phyloP scores from a whole-genome alignment of 345 rosid species.

The Moricandia arvensis region DNA sequence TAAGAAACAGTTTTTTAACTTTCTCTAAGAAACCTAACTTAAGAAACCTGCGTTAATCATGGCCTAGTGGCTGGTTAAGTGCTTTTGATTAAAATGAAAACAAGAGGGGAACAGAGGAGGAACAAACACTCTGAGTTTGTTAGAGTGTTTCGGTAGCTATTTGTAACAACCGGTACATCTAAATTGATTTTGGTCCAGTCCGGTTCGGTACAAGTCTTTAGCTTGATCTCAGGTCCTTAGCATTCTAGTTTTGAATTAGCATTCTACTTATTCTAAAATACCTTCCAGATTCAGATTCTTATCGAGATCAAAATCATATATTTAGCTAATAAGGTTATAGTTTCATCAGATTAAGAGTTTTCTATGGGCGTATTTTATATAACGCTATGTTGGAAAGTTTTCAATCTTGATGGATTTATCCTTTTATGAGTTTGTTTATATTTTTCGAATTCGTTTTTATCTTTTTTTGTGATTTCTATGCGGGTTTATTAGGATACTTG shows the following conservation, averaged over 20 bases:
- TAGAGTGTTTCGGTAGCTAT: background rate
- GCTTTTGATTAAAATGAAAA: background rate
- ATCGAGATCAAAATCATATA: no score
- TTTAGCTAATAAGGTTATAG: no score
- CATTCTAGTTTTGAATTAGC: no score
- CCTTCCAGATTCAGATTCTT: no score
- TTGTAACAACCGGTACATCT: background rate
- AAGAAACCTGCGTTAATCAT: no score
- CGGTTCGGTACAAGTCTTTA: background rate
- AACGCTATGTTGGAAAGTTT: slow-evolving; percentile 36
- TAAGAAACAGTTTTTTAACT: no score
- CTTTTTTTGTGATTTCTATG: background rate
- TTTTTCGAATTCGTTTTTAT: background rate
- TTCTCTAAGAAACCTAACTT: no score
- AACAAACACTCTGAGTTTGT: background rate
- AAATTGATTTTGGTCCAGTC: background rate
- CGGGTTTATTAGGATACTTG: slow-evolving; percentile 41
- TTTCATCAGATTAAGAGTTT: no score
- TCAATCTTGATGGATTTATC: slow-evolving; percentile 54
- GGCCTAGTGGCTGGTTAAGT: background rate
- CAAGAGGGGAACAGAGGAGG: background rate
- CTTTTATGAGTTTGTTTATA: background rate
- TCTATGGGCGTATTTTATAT: no score
- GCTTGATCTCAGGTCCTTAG: background rate
- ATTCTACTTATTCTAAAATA: no score